These are phyloP conservation scores for Carex scoparia DNA, from an alignment of 176 grass and related monocot species.

Conservation along the genomic window DNA sequence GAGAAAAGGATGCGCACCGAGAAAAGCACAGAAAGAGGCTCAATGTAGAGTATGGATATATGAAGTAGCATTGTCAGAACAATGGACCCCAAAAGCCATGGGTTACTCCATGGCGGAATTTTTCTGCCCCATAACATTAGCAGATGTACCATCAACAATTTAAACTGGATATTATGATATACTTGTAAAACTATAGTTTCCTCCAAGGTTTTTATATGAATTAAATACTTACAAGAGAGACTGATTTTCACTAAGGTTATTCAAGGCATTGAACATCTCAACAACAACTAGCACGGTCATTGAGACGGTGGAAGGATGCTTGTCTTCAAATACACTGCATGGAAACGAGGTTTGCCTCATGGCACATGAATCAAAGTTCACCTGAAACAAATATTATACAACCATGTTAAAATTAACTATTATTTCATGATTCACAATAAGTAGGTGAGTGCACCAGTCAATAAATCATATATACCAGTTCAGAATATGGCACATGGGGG, in stretches of 20 bases:
- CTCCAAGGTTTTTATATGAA: background rate
- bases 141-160: conserved; percentile 1
- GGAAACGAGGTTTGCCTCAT: conserved; percentile 81
- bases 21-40: conserved; percentile 89
- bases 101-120: conserved; percentile 93
- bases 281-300: conserved; percentile 99
- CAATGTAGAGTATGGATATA: conserved; percentile 65
- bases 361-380: conserved; percentile 97
- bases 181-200: background rate
- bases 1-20: conserved; percentile 53
- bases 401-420: conserved; percentile 14
- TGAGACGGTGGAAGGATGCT: conserved; percentile 95
- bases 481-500: conserved; percentile 79
- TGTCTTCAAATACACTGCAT: conserved; percentile 90
- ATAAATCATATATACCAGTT: conserved; percentile 56
- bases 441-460: background rate
- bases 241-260: conserved; percentile 99
- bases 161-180: conserved; percentile 6
- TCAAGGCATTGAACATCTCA: conserved; percentile 99
- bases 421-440: conserved; percentile 20
- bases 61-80: conserved; percentile 92
- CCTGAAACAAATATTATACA: conserved; percentile 40
- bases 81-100: conserved; percentile 91
- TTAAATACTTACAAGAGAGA: conserved; percentile 74
- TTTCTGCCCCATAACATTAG: conserved; percentile 33